Percentiles rank a stretch among this genome's conserved stretches.
These are phyloP conservation scores for Flaveria linearis DNA, from an alignment of 129 eudicot genomes.

Conservation along the genomic window DNA sequence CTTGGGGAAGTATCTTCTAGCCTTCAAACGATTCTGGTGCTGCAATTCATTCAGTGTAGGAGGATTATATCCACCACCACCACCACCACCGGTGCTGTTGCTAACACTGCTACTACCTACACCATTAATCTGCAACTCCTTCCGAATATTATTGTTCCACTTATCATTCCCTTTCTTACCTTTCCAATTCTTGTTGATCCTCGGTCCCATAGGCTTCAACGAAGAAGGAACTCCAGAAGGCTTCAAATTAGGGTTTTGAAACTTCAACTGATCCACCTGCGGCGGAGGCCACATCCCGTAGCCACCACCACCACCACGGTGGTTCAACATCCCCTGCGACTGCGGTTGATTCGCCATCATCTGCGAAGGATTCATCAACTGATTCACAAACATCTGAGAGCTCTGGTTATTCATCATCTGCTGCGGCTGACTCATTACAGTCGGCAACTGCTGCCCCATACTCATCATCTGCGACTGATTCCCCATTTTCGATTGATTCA, in stretches of 20 bases:
- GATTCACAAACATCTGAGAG: constrained; percentile 31
- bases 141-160: constrained; percentile 47
- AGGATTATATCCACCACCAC: constrained; percentile 55
- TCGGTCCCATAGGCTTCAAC: constrained; percentile 46
- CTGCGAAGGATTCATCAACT: constrained; percentile 20
- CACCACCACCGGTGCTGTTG: constrained; percentile 33
- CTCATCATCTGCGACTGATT: constrained; percentile 47
- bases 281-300: constrained; percentile 83
- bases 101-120: constrained; percentile 15
- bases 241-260: constrained; percentile 48
- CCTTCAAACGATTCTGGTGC: constrained; percentile 75
- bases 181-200: constrained; percentile 68
- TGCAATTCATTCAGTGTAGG: constrained; percentile 68
- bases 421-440: constrained; percentile 20
- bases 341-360: constrained; percentile 42
- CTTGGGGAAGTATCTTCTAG: constrained; percentile 61
- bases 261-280: constrained; percentile 38
- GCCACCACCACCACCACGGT: constrained; percentile 39
- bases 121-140: constrained; percentile 14
- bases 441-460: constrained; percentile 46
- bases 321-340: constrained; percentile 48
- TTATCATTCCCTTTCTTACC: constrained; percentile 61
- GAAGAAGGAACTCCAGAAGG: constrained; percentile 30
- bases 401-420: constrained; percentile 24
- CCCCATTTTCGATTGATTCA: constrained; percentile 35